These are phyloP conservation scores for Wickerhamiella pararugosa DNA, from an alignment of 1,139 yeast genomes.

Conservation along the genomic window DNA sequence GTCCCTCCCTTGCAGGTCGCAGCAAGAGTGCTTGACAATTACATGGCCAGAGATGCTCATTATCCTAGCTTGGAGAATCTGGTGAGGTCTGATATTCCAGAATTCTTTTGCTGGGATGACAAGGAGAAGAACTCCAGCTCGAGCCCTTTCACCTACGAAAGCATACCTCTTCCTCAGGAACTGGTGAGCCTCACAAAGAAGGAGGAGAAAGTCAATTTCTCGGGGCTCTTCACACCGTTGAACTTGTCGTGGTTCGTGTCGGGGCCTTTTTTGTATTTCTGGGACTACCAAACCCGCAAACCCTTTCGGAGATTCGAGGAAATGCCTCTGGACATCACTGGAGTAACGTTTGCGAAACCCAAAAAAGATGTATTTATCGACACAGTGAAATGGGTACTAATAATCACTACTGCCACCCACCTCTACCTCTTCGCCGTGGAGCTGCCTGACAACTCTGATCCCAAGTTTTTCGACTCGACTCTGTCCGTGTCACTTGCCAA, in stretches of 20 bases:
- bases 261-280: slow-evolving; percentile 67
- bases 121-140: slow-evolving; percentile 1
- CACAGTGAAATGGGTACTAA: slow-evolving; percentile 52
- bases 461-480: slow-evolving; percentile 59
- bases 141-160: slow-evolving; percentile 10
- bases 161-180: slow-evolving; percentile 11
- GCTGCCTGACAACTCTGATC: slow-evolving; percentile 32
- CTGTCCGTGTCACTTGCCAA: slow-evolving; percentile 1
- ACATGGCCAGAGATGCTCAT: slow-evolving; percentile 23
- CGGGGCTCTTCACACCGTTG: slow-evolving; percentile 70
- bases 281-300: slow-evolving; percentile 58
- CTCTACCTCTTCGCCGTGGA: slow-evolving; percentile 57
- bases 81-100: slow-evolving; percentile 12
- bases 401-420: slow-evolving; percentile 70
- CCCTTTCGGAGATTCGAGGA: slow-evolving; percentile 41
- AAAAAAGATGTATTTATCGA: slow-evolving; percentile 67
- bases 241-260: slow-evolving; percentile 79
- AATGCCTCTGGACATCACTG: slow-evolving; percentile 58
- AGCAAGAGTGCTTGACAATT: slow-evolving; percentile 23
- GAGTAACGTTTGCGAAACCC: slow-evolving; percentile 67
- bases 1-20: slow-evolving; percentile 23
- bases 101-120: slow-evolving; percentile 12
- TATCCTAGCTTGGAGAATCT: slow-evolving; percentile 27
- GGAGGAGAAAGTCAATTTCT: slow-evolving; percentile 27
- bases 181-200: background rate